Percentiles rank a stretch among this genome's conserved stretches.
Conservation (phyloP, 2,329 filamentous ascomycete genomes). For the Chrysoporthe deuterocubensis region DNA sequence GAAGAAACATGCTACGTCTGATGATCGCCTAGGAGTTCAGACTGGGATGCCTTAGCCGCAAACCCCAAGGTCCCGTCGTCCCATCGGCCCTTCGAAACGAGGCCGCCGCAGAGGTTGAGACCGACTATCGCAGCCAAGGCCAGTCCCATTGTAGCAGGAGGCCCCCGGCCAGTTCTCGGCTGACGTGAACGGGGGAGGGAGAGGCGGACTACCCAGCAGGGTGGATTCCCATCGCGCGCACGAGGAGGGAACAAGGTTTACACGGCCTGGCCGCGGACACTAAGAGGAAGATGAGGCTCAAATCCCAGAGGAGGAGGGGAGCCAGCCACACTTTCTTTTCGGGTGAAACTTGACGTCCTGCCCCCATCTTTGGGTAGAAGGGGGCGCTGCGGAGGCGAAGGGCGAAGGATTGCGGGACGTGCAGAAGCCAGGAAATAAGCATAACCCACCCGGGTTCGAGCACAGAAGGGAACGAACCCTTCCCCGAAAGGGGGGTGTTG, state of each 20-base stretch:
- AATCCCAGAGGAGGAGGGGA: not conserved
- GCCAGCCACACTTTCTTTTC: not conserved
- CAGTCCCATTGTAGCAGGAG: constrained; percentile 7
- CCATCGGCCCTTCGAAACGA: not conserved
- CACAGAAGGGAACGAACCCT: not conserved
- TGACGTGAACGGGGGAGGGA: not conserved
- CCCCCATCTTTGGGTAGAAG: not conserved
- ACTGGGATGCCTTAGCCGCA: too few relatives aligned
- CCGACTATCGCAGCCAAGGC: constrained; percentile 21
- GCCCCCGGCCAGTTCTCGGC: not conserved
- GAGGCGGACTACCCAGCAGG: not conserved
- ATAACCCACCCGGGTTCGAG: not conserved
- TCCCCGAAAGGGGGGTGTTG: not conserved
- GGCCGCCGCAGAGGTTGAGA: constrained; percentile 14
- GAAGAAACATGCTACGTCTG: not conserved
- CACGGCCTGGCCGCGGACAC: not conserved
- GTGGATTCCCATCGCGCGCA: not conserved
- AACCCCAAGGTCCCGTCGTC: not conserved
- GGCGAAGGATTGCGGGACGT: not conserved
- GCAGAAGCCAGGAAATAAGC: not conserved
- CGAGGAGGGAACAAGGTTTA: not conserved
- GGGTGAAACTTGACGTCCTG: not conserved
- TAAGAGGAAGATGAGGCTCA: not conserved
- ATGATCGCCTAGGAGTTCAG: not conserved
- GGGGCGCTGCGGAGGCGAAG: not conserved